Base-by-base conservation (phyloP, 2,329 filamentous ascomycete genomes). In the Immersiporthe knoxdaviesiana region DNA sequence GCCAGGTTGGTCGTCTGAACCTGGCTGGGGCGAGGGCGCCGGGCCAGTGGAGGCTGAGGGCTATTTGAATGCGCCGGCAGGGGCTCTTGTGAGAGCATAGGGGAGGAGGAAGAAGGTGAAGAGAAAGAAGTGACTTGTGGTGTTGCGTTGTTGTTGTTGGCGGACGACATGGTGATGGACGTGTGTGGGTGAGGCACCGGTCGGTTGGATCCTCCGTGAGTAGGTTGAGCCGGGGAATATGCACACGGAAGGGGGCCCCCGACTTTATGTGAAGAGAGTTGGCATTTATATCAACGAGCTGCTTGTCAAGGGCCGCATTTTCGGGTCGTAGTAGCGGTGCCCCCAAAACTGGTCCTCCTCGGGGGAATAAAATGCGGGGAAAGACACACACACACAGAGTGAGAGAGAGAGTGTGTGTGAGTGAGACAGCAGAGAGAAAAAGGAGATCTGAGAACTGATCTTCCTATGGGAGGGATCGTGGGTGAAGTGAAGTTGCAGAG, bases 1-100 rank as follows among this genome's bases (percentile, higher is more conserved):
- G 56, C 35, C 61, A 78, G 75, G 63, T 84, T 77, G 72, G 78
- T 80, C 67, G 84, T 85, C 74, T 85, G 84, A 66, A 87, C 81
- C 71, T 81, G 80, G 73, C 79, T 79, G 62, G 84, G 84, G 76
- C 83, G 82, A 68, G 80, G 76, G 69, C 80, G 81, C 73, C 81
- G 79, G 66, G 79, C 73, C 68, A 80, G 79, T 62, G 77, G 74
- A 44, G 81, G 76, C 68, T 80, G 79, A 63, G 77, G 73, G 54
- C 2, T 47, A 47, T 47, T 47, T 47, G 81, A 76, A 67, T 83
- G 79, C 68, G 80, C 78, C 81, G 85, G 83, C 75, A 77, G 76
- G 74, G 78, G 76, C 73, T 81, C 78, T 68, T 72, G 75, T 67
- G 75, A 71, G 60, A 76, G 73, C 68, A 76, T 73, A 67, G 74